phyloP scores from a whole-genome alignment of 2,329 filamentous ascomycete genomes.

The Hymenoscyphus linearis region DNA sequence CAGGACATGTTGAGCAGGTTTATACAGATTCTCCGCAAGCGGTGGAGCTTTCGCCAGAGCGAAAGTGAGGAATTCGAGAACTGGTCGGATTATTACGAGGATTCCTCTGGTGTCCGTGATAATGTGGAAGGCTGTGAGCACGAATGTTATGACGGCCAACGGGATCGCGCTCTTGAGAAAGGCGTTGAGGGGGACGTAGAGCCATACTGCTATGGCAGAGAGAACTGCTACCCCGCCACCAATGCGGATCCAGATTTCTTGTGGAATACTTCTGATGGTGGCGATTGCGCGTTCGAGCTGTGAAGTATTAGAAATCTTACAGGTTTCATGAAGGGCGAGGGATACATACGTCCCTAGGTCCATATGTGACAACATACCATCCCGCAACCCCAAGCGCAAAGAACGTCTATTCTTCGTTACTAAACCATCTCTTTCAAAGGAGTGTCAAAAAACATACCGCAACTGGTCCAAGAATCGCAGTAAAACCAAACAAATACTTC shows the following conservation, averaged over 20 bases:
- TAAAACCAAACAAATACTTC: neutral
- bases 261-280: neutral
- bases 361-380: neutral
- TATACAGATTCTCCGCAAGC: neutral
- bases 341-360: neutral
- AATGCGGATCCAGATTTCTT: neutral
- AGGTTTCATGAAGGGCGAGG: neutral
- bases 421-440: neutral
- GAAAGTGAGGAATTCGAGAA: neutral
- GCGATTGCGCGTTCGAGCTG: neutral
- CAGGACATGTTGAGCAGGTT: neutral
- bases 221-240: too few species aligned
- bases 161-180: neutral
- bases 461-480: neutral
- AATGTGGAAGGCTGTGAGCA: neutral
- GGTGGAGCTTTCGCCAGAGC: neutral
- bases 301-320: neutral
- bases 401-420: neutral
- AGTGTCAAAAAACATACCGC: neutral
- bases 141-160: neutral
- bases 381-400: neutral
- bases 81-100: neutral
- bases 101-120: neutral
- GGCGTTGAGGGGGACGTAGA: neutral
- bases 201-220: neutral